These are phyloP conservation scores for Zygosaccharomyces pseudorouxii DNA, from an alignment of 805 yeast species.

Conservation along the genomic window DNA sequence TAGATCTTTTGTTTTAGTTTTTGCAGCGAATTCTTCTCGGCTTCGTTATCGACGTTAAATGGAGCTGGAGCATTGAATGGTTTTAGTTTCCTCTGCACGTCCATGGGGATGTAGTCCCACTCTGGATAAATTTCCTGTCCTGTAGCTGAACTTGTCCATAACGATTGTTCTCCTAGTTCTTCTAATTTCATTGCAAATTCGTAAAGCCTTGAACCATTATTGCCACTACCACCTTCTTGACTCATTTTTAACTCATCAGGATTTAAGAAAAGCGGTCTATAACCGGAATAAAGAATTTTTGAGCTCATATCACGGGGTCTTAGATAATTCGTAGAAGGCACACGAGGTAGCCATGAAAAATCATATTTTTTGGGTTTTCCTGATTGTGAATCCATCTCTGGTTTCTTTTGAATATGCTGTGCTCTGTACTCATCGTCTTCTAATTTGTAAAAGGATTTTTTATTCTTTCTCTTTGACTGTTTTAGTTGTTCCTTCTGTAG, in stretches of 20 bases:
- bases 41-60: neutral
- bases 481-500: conserved; percentile 19
- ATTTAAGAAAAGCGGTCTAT: conserved; percentile 29
- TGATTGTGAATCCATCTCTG: conserved; percentile 2
- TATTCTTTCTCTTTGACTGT: conserved; percentile 15
- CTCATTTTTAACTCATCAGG: conserved; percentile 13
- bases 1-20: conserved; percentile 17
- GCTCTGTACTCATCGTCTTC: conserved; percentile 12
- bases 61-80: conserved; percentile 36
- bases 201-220: conserved; percentile 23
- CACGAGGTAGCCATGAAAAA: conserved; percentile 31
- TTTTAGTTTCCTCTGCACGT: conserved; percentile 26
- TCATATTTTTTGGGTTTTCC: conserved; percentile 15
- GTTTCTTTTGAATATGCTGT: conserved; percentile 7
- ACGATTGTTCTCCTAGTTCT: conserved; percentile 26
- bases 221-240: conserved; percentile 5
- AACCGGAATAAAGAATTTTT: conserved; percentile 29
- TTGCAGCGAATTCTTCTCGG: conserved; percentile 12
- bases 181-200: conserved; percentile 32
- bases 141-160: conserved; percentile 37
- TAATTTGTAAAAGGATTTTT: conserved; percentile 10
- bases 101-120: conserved; percentile 35
- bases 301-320: conserved; percentile 24
- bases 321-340: conserved; percentile 26
- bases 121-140: conserved; percentile 35